These are phyloP conservation scores for Erigeron philadelphicus DNA, from an alignment of 140 eudicot genomes.

Conservation along the genomic window DNA sequence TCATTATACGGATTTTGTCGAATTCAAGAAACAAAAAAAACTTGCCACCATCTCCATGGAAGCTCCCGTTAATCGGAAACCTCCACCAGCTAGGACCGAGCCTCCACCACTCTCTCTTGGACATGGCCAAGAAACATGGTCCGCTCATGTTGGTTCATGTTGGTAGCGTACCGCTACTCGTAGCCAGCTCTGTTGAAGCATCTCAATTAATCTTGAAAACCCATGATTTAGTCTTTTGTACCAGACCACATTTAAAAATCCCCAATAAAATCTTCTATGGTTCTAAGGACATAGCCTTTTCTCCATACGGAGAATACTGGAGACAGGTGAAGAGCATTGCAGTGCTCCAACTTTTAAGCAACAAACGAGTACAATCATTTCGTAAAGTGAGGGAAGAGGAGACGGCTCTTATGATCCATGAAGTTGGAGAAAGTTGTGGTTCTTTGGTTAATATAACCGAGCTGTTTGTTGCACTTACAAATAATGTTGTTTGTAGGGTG, in stretches of 20 bases:
- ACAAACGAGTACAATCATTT: background rate
- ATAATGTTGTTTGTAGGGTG: constrained; percentile 27
- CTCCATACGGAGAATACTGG: constrained; percentile 12
- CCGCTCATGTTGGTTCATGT: too few relatives aligned
- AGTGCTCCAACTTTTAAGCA: background rate
- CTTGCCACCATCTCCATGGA: too few relatives aligned
- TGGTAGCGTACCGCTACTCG: too few relatives aligned
- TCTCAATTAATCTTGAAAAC: background rate
- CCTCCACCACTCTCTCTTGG: too few relatives aligned
- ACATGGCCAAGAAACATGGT: too few relatives aligned
- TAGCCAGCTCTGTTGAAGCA: too few relatives aligned
- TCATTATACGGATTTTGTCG: too few relatives aligned
- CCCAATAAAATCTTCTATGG: background rate
- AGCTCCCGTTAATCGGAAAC: too few relatives aligned
- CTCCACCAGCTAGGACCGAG: too few relatives aligned
- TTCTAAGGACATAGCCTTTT: background rate
- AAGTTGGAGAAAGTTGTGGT: background rate
- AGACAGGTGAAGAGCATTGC: background rate
- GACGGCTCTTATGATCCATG: background rate
- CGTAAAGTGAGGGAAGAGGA: background rate
- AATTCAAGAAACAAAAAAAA: too few relatives aligned
- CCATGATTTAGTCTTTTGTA: constrained; percentile 2
- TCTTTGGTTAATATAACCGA: constrained; percentile 13
- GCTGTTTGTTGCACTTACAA: background rate
- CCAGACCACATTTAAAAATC: constrained; percentile 12